These are phyloP conservation scores for Arthrocladium fulminans DNA, from an alignment of 2,329 filamentous ascomycete species.

Conservation along the genomic window DNA sequence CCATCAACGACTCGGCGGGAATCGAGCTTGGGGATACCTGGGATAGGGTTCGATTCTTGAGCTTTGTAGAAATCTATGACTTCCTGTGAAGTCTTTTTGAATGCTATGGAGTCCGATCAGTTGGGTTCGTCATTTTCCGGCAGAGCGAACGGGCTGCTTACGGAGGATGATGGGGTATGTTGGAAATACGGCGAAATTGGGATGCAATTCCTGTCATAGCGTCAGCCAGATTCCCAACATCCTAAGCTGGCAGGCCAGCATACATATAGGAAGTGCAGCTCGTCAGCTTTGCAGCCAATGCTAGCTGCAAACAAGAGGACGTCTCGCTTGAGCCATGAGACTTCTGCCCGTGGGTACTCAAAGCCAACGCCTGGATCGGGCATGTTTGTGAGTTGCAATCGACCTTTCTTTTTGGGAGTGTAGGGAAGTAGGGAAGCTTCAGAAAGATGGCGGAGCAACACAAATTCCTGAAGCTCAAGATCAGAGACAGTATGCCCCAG, in stretches of 20 bases:
- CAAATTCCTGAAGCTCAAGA: too few relatives aligned
- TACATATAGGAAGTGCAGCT: conserved; percentile 90
- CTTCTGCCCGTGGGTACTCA: conserved; percentile 65
- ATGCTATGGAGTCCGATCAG: conserved; percentile 39
- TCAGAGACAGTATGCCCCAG: neutral
- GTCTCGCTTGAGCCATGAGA: conserved; percentile 82
- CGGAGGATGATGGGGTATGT: conserved; percentile 77
- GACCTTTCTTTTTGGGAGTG: too few relatives aligned
- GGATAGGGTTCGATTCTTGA: conserved; percentile 58
- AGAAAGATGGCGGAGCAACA: too few relatives aligned
- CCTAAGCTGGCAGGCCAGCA: conserved; percentile 22
- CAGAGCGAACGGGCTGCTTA: conserved; percentile 32
- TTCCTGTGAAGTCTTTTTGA: conserved; percentile 68
- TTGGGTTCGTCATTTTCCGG: neutral
- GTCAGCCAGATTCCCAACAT: neutral
- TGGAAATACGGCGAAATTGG: conserved; percentile 77
- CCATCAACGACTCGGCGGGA: conserved; percentile 67
- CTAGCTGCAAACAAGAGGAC: conserved; percentile 81
- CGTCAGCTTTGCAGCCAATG: conserved; percentile 75
- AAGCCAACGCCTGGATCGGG: conserved; percentile 57
- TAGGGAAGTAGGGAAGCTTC: too few relatives aligned
- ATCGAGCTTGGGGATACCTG: conserved; percentile 69
- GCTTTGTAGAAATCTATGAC: conserved; percentile 77
- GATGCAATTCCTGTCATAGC: conserved; percentile 62
- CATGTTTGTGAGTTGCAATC: conserved; percentile 27